Evolutionary conservation across 768 basidiomycete species (phyloP).

Genomic region (Hericium rajendrae): DNA sequence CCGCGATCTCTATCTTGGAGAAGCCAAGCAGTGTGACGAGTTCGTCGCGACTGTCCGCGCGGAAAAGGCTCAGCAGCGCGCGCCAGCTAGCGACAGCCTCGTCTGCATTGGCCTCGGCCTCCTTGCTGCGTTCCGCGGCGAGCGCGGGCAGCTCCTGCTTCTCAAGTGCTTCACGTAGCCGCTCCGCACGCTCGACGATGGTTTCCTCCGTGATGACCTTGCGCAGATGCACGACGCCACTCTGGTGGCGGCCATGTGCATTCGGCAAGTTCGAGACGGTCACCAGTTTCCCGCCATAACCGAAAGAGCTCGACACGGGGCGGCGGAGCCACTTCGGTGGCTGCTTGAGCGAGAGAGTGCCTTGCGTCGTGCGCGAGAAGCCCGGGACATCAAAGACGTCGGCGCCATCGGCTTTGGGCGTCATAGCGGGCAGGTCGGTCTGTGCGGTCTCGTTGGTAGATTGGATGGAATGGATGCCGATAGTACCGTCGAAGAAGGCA

Average conservation of each 20-base stretch:
- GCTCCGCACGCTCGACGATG: slow-evolving; percentile 65
- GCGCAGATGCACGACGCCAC: slow-evolving; percentile 70
- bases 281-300: slow-evolving; percentile 85
- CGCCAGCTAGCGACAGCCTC: slow-evolving; percentile 64
- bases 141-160: slow-evolving; percentile 51
- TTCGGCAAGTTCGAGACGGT: slow-evolving; percentile 65
- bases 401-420: slow-evolving; percentile 46
- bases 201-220: slow-evolving; percentile 67
- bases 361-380: slow-evolving; percentile 38
- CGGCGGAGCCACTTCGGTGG: slow-evolving; percentile 96
- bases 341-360: slow-evolving; percentile 77
- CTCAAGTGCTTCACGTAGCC: slow-evolving; percentile 54
- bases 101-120: slow-evolving; percentile 18
- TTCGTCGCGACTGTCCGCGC: slow-evolving; percentile 82
- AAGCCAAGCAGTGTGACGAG: slow-evolving; percentile 86
- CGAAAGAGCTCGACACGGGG: slow-evolving; percentile 73
- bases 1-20: slow-evolving; percentile 76
- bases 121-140: slow-evolving; percentile 38
- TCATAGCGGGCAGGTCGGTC: slow-evolving; percentile 27
- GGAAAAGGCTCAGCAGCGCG: slow-evolving; percentile 81
- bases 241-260: slow-evolving; percentile 73
- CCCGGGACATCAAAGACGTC: slow-evolving; percentile 72
- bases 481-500: slow-evolving; percentile 91
- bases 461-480: slow-evolving; percentile 89
- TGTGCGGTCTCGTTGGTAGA: slow-evolving; percentile 52